A percentile compares a stretch with the other conserved stretches of the same genome.
phyloP scores from a whole-genome alignment of 2,329 filamentous ascomycete species.

The Mollisiaceae sp. region DNA sequence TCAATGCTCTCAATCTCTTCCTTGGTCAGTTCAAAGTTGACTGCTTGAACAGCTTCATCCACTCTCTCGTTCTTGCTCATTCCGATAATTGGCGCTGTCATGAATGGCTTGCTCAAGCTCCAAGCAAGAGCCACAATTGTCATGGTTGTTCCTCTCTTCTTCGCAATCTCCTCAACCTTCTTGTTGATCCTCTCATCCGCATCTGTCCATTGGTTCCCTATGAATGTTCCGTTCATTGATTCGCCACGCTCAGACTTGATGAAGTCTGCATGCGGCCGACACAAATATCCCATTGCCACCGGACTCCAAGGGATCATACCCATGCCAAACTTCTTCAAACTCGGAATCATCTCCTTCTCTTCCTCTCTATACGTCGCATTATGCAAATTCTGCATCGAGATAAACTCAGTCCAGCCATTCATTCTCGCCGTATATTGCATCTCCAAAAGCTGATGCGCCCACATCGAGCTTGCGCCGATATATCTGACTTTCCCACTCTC shows the following conservation, averaged over 20 bases:
- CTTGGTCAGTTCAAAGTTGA: slow-evolving; percentile 50
- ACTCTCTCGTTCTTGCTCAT: slow-evolving; percentile 54
- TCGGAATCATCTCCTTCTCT: slow-evolving; percentile 45
- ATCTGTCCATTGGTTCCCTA: slow-evolving; percentile 27
- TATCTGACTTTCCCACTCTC: slow-evolving; percentile 61
- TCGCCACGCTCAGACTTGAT: slow-evolving; percentile 27
- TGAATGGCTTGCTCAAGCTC: slow-evolving; percentile 47
- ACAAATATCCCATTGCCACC: slow-evolving; percentile 40
- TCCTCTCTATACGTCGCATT: slow-evolving; percentile 67
- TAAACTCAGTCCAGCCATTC: slow-evolving; percentile 64
- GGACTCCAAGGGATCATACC: slow-evolving; percentile 48
- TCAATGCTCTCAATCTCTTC: slow-evolving; percentile 61
- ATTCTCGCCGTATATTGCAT: slow-evolving; percentile 48
- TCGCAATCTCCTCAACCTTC: slow-evolving; percentile 48
- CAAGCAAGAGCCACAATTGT: slow-evolving; percentile 64
- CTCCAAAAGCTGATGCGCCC: slow-evolving; percentile 28
- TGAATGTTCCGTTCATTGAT: slow-evolving; percentile 25
- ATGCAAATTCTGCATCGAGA: slow-evolving; percentile 64
- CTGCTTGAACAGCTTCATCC: slow-evolving; percentile 55
- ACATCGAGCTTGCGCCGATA: slow-evolving; percentile 49
- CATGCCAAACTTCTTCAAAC: slow-evolving; percentile 38
- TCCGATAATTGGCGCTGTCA: slow-evolving; percentile 56
- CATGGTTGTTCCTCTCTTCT: slow-evolving; percentile 62
- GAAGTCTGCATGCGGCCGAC: slow-evolving; percentile 27
- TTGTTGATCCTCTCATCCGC: slow-evolving; percentile 37